Conservation (phyloP, 345 rosid species). For the Geranium rotundifolium region DNA sequence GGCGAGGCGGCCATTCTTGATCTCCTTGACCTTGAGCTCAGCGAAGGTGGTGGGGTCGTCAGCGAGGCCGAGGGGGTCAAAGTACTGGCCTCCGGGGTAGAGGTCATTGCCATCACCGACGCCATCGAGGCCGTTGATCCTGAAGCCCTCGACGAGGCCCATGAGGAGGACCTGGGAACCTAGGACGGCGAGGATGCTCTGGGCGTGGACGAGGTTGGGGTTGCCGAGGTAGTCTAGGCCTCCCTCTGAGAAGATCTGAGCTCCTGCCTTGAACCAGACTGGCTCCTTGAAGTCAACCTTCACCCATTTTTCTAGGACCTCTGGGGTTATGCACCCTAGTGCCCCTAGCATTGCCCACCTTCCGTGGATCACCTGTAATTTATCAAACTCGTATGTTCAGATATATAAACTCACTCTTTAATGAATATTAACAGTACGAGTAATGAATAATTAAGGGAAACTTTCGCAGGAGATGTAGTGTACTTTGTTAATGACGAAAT, state of each 20-base stretch:
- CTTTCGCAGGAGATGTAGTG: too few species aligned
- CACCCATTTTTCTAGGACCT: not conserved
- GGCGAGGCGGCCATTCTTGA: not conserved
- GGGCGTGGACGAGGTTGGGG: not conserved
- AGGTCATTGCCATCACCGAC: not conserved
- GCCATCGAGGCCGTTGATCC: not conserved
- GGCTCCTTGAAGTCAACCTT: too few species aligned
- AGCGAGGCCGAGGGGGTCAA: not conserved
- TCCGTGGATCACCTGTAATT: not conserved
- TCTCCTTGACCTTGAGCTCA: not conserved
- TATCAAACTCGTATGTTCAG: too few species aligned
- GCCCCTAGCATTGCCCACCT: not conserved
- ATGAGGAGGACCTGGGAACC: not conserved
- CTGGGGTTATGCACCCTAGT: not conserved
- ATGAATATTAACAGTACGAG: too few species aligned
- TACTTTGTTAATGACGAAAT: too few species aligned
- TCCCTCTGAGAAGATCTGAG: too few species aligned
- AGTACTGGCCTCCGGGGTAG: slow-evolving; percentile 1
- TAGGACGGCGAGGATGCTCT: not conserved
- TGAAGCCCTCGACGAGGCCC: not conserved
- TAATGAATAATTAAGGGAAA: too few species aligned
- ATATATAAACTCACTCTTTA: too few species aligned
- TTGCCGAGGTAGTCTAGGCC: not conserved
- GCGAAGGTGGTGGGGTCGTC: not conserved
- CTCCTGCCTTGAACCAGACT: too few species aligned